Conservation (phyloP, 768 basidiomycete genomes). For the Boletus sp. region DNA sequence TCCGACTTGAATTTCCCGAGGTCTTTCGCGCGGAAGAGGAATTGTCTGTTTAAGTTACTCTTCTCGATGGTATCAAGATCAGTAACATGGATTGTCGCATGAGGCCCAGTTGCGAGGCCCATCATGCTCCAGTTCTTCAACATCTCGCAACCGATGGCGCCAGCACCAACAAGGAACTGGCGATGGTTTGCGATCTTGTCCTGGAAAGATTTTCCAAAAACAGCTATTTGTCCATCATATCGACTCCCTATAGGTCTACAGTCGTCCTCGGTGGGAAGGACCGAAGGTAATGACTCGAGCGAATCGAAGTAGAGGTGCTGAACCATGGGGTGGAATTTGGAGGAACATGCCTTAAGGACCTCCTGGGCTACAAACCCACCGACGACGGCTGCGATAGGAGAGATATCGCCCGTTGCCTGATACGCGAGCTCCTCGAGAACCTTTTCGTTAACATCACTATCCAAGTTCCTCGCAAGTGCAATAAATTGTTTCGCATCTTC, state of each 20-base stretch:
- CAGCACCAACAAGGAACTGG: conserved; percentile 97
- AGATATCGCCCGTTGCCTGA: conserved; percentile 87
- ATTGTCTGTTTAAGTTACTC: conserved; percentile 96
- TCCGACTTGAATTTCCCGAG: conserved; percentile 97
- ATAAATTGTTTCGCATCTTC: conserved; percentile 76
- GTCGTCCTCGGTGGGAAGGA: conserved; percentile 76
- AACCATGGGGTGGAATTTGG: conserved; percentile 96
- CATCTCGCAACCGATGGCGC: conserved; percentile 99
- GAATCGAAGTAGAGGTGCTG: conserved; percentile 98
- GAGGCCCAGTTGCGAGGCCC: conserved; percentile 78
- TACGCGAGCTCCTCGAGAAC: conserved; percentile 80
- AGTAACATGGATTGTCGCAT: conserved; percentile 86
- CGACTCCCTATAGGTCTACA: conserved; percentile 78
- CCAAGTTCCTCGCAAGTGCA: conserved; percentile 72
- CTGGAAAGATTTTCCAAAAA: conserved; percentile 93
- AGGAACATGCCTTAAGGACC: conserved; percentile 92
- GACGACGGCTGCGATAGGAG: conserved; percentile 88
- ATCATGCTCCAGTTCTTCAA: conserved; percentile 99
- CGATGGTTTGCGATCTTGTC: conserved; percentile 84
- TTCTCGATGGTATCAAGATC: conserved; percentile 99
- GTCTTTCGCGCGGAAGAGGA: conserved; percentile 95
- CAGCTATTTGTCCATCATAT: conserved; percentile 93
- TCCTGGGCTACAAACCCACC: conserved; percentile 99
- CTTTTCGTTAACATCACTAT: conserved; percentile 76
- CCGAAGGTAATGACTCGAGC: conserved; percentile 83